phyloP scores from a whole-genome alignment of 2,329 filamentous ascomycete species.

The Orbilia brochopaga region DNA sequence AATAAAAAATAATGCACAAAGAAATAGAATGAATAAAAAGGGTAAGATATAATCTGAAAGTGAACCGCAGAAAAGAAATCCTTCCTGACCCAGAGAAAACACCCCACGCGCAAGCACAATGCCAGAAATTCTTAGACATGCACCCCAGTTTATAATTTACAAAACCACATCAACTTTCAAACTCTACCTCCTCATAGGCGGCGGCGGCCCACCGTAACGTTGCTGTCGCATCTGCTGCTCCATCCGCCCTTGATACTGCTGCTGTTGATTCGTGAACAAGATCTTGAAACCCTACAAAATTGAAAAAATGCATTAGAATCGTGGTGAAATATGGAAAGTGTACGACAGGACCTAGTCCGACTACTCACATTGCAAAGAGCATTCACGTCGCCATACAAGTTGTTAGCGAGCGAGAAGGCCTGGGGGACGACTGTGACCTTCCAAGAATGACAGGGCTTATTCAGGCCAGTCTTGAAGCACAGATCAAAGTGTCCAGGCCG shows the following conservation, averaged over 20 bases:
- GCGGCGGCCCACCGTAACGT: conserved; percentile 40
- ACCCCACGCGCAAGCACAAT: conserved; percentile 20
- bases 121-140: conserved; percentile 10
- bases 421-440: conserved; percentile 89
- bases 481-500: conserved; percentile 94
- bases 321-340: neutral
- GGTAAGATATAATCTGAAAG: neutral
- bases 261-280: conserved; percentile 64
- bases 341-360: neutral
- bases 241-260: conserved; percentile 38
- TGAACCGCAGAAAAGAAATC: conserved; percentile 3
- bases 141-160: conserved; percentile 26
- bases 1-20: neutral
- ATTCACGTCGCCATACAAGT: conserved; percentile 91
- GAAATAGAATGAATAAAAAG: conserved; percentile 13
- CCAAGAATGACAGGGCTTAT: conserved; percentile 69
- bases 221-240: conserved; percentile 44
- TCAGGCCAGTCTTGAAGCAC: conserved; percentile 89
- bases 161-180: conserved; percentile 13
- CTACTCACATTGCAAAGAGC: conserved; percentile 79
- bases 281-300: conserved; percentile 66
- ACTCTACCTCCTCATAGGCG: conserved; percentile 31
- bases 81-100: conserved; percentile 5
- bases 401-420: conserved; percentile 87
- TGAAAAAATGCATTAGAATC: conserved; percentile 10